Evolutionary conservation across 2,329 filamentous ascomycete genomes (phyloP).

Genomic region (Arthrobotrys sinensis): DNA sequence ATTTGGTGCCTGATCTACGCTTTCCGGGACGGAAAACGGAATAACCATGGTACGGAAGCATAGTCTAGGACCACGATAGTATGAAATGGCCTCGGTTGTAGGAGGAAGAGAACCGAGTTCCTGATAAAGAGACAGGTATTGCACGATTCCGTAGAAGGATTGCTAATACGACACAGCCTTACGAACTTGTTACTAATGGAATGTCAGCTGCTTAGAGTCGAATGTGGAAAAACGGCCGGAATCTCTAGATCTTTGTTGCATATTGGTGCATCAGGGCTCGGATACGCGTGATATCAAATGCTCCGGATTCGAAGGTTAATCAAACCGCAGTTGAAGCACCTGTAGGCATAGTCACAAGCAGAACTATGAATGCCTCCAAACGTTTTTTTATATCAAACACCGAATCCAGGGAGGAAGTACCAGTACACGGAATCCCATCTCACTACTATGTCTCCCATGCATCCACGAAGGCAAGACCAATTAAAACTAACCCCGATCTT

Average conservation of each 20-base stretch:
- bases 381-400: too few species aligned
- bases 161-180: background rate
- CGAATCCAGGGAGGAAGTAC: background rate
- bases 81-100: background rate
- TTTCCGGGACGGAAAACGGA: conserved; percentile 11
- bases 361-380: too few species aligned
- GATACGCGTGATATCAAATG: background rate
- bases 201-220: too few species aligned
- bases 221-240: background rate
- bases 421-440: background rate
- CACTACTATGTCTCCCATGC: background rate
- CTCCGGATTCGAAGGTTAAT: background rate
- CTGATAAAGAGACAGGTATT: background rate
- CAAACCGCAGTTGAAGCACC: too few species aligned
- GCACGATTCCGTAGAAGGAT: background rate
- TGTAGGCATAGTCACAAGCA: too few species aligned
- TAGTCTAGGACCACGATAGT: background rate
- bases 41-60: conserved; percentile 20
- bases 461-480: background rate
- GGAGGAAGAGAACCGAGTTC: background rate
- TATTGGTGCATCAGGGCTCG: too few species aligned
- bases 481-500: background rate
- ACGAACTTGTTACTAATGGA: too few species aligned
- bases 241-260: background rate
- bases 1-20: conserved; percentile 27